A percentile compares a stretch with the other conserved stretches of the same genome.
These are phyloP conservation scores for Biscutella laevigata DNA, from an alignment of 441 rosid species.

Conservation along the genomic window DNA sequence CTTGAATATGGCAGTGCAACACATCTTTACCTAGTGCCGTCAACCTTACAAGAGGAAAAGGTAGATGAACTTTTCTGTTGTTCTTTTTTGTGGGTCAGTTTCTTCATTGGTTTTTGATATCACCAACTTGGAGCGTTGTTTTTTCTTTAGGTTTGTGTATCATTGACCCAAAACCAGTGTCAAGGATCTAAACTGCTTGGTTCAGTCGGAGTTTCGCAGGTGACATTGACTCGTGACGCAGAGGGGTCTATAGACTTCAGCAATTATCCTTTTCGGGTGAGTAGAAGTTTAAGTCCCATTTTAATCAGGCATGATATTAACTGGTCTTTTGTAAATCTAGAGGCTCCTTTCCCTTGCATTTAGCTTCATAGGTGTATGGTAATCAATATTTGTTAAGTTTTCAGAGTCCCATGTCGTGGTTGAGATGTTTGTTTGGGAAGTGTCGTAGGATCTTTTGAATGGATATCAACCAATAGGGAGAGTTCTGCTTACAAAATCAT, in stretches of 20 bases:
- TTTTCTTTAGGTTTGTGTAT: constrained; percentile 52
- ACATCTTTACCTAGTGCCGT: constrained; percentile 73
- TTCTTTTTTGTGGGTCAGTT: not conserved
- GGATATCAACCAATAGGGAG: not conserved
- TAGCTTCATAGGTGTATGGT: constrained; percentile 3
- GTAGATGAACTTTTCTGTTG: constrained; percentile 23
- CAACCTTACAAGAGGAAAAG: constrained; percentile 69
- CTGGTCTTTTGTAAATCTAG: not conserved
- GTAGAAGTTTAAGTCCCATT: constrained; percentile 21
- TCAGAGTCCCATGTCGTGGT: not conserved
- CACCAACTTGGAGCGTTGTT: constrained; percentile 19
- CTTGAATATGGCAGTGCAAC: constrained; percentile 97
- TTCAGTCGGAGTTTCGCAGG: constrained; percentile 64
- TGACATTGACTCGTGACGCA: constrained; percentile 72
- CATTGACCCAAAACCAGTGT: constrained; percentile 51
- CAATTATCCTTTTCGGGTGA: constrained; percentile 77
- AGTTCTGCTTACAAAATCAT: not conserved
- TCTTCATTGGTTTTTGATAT: constrained; percentile 7
- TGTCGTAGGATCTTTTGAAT: not conserved
- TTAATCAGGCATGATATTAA: not conserved
- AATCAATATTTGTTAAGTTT: not conserved
- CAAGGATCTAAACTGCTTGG: constrained; percentile 60
- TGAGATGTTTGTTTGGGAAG: not conserved
- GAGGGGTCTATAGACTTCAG: constrained; percentile 80
- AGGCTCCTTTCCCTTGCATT: no score